Percentiles rank a stretch among this genome's conserved stretches.
These are phyloP conservation scores for Acorus gramineus DNA, from an alignment of 106 monocot species.

Conservation along the genomic window DNA sequence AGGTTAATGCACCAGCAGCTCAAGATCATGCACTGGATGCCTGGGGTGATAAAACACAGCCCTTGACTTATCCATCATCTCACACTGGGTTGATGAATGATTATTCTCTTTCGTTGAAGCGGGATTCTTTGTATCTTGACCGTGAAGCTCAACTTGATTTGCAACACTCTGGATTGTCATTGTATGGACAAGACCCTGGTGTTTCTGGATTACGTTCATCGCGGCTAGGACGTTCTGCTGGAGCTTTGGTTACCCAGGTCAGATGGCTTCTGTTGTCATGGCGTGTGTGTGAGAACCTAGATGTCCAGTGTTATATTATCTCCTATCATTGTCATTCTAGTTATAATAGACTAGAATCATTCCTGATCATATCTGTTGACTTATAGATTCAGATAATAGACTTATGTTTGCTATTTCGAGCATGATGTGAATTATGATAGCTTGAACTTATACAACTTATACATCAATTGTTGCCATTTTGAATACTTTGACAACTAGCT, in stretches of 20 bases:
- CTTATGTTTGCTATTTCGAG: too few relatives aligned
- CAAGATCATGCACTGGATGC: constrained; percentile 38
- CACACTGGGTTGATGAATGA: constrained; percentile 35
- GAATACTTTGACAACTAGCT: too few relatives aligned
- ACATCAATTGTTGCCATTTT: too few relatives aligned
- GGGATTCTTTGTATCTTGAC: constrained; percentile 46
- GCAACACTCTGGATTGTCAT: constrained; percentile 38
- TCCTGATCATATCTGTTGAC: too few relatives aligned
- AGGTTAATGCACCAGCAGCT: constrained; percentile 21
- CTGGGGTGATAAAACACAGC: constrained; percentile 36
- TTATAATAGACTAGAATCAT: too few relatives aligned
- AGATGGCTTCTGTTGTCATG: neutral
- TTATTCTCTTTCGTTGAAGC: constrained; percentile 40
- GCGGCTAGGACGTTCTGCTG: constrained; percentile 34
- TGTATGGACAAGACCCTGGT: constrained; percentile 80
- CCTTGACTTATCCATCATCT: constrained; percentile 16
- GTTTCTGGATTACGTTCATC: constrained; percentile 43
- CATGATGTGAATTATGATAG: too few relatives aligned
- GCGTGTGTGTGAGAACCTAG: too few relatives aligned
- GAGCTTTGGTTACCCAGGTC: constrained; percentile 78
- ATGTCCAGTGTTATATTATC: too few relatives aligned
- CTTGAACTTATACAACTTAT: too few relatives aligned
- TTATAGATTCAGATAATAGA: too few relatives aligned
- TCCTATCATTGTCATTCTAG: too few relatives aligned
- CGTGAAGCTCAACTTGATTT: constrained; percentile 51